Conservation (phyloP, 352 stramenopile genomes). For the Pseudoperonospora humuli region DNA sequence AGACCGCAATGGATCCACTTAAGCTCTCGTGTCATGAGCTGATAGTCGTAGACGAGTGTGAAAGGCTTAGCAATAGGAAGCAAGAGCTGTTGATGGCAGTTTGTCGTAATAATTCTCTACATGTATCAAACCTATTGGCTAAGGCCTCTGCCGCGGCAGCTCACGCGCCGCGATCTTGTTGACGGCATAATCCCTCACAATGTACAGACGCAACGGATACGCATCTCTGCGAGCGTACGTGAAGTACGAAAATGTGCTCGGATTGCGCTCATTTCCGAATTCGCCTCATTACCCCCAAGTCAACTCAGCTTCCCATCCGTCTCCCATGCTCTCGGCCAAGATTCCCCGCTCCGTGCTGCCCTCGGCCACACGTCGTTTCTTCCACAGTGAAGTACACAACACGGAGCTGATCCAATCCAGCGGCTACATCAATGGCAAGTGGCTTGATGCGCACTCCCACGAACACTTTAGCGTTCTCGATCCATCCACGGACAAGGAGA, state of each 20-base stretch:
- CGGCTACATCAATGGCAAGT: conserved; percentile 73
- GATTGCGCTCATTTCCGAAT: conserved; percentile 24
- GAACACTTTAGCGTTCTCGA: conserved; percentile 61
- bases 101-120: too few species aligned
- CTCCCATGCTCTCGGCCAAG: conserved; percentile 27
- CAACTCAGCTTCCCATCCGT: neutral
- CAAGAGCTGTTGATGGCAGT: too few species aligned
- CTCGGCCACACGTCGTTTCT: conserved; percentile 19
- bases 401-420: conserved; percentile 63
- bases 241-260: too few species aligned
- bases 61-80: too few species aligned
- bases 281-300: conserved; percentile 10
- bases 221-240: conserved; percentile 14
- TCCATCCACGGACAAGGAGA: conserved; percentile 66
- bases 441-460: conserved; percentile 51
- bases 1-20: too few species aligned
- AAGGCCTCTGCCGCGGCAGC: too few species aligned
- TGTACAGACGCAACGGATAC: too few species aligned
- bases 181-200: too few species aligned
- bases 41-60: too few species aligned
- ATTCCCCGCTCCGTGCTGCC: conserved; percentile 24
- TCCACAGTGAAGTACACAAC: conserved; percentile 55
- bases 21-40: too few species aligned
- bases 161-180: too few species aligned
- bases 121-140: too few species aligned